Conservation (phyloP, 2,329 filamentous ascomycete genomes). For the Paecilomyces niveus region DNA sequence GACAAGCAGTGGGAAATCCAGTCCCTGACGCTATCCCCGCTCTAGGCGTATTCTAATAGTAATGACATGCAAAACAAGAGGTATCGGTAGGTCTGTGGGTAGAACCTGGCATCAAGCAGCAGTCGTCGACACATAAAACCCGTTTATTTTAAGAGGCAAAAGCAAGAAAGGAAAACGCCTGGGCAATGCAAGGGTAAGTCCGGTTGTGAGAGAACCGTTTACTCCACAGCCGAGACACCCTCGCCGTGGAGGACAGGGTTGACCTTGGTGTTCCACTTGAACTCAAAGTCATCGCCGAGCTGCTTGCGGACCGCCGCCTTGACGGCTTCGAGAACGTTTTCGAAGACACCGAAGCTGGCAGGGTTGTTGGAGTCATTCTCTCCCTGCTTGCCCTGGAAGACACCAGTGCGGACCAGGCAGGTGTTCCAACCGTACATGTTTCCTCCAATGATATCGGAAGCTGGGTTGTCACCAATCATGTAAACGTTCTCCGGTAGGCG, state of each 20-base stretch:
- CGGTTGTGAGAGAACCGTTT: conserved; percentile 18
- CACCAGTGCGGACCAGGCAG: conserved; percentile 68
- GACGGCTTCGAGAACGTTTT: conserved; percentile 65
- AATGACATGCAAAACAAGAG: background rate
- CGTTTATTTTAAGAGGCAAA: background rate
- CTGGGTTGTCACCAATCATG: conserved; percentile 71
- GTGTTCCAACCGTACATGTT: conserved; percentile 82
- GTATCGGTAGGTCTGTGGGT: background rate
- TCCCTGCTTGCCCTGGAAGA: conserved; percentile 60
- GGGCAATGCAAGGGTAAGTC: background rate
- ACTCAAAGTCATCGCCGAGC: conserved; percentile 66
- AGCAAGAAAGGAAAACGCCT: background rate
- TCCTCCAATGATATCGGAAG: conserved; percentile 66
- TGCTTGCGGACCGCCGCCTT: conserved; percentile 61
- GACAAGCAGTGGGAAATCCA: background rate
- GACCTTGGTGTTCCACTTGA: conserved; percentile 63
- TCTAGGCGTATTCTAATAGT: background rate
- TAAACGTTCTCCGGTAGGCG: conserved; percentile 62
- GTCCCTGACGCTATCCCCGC: background rate
- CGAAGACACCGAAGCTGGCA: conserved; percentile 69
- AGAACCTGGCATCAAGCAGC: background rate
- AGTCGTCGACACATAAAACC: background rate
- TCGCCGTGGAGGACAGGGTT: conserved; percentile 58
- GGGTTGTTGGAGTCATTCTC: conserved; percentile 72
- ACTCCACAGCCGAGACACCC: conserved; percentile 50